Percentiles rank a stretch among this genome's conserved stretches.
Conservation (phyloP, 176 grass and related monocot species). For the Coix lacrymajobi region DNA sequence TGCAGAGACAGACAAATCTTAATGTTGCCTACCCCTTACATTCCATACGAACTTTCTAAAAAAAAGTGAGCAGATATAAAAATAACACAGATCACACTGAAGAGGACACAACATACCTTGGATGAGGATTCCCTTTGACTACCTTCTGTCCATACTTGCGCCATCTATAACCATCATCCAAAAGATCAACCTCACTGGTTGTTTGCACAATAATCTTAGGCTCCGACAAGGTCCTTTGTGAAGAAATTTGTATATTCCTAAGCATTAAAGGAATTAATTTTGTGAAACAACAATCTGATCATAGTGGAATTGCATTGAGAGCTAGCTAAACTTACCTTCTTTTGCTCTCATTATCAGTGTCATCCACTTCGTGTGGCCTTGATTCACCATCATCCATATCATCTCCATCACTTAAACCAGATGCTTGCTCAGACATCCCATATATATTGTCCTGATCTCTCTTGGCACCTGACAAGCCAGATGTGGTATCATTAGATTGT, state of each 20-base stretch:
- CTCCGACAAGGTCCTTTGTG: slow-evolving; percentile 63
- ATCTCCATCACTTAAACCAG: slow-evolving; percentile 71
- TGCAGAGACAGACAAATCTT: not conserved
- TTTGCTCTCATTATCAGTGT: slow-evolving; percentile 46
- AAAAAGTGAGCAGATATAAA: not conserved
- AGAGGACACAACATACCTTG: slow-evolving; percentile 50
- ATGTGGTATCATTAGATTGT: slow-evolving; percentile 46
- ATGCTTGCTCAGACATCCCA: slow-evolving; percentile 67
- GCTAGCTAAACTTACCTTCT: slow-evolving; percentile 44
- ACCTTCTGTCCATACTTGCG: slow-evolving; percentile 97
- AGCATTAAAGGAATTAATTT: slow-evolving; percentile 5
- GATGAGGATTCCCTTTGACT: slow-evolving; percentile 96
- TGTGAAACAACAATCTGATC: not conserved
- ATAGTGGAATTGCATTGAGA: slow-evolving; percentile 12
- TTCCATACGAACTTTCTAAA: not conserved
- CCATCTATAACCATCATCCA: slow-evolving; percentile 99
- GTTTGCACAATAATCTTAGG: slow-evolving; percentile 89
- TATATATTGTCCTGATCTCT: slow-evolving; percentile 58
- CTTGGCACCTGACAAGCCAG: slow-evolving; percentile 41
- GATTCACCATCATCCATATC: slow-evolving; percentile 61
- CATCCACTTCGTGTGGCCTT: slow-evolving; percentile 43
- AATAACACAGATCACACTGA: not conserved
- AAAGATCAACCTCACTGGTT: slow-evolving; percentile 96
- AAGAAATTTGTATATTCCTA: slow-evolving; percentile 68
- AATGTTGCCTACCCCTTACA: not conserved